These are phyloP conservation scores for Cercophora newfieldiana DNA, from an alignment of 495 filamentous ascomycete genomes.

Conservation along the genomic window DNA sequence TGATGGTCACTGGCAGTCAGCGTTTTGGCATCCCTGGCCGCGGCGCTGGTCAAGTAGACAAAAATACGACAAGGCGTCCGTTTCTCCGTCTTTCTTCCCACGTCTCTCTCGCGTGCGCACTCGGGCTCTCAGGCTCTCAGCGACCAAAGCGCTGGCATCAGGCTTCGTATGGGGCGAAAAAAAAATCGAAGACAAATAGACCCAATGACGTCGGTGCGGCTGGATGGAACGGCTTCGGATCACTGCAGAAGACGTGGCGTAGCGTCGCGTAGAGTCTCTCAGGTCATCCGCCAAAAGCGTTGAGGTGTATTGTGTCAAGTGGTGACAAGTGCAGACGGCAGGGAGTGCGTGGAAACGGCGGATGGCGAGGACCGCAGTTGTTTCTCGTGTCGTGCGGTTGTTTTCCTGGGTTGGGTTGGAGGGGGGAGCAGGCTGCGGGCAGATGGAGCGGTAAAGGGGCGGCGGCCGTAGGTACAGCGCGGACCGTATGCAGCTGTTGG, in stretches of 20 bases:
- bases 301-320: not conserved
- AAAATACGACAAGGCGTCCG: not conserved
- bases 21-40: conserved; percentile 23
- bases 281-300: not conserved
- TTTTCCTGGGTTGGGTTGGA: not conserved
- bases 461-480: not conserved
- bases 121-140: not conserved
- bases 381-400: not conserved
- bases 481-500: not conserved
- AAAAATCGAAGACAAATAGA: not conserved
- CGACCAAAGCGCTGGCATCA: not conserved
- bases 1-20: conserved; percentile 6
- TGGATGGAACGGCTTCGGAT: not conserved
- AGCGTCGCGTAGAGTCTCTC: not conserved
- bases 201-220: conserved; percentile 1
- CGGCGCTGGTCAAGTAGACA: conserved; percentile 7
- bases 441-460: not conserved
- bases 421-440: not conserved
- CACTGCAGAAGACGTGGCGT: not conserved
- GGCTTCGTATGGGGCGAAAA: not conserved
- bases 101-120: not conserved
- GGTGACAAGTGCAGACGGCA: not conserved
- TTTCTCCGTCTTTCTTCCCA: not conserved
- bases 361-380: not conserved
- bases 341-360: not conserved